Base-by-base conservation (phyloP, 495 filamentous ascomycete genomes). In the Penicillium robsamsonii region DNA sequence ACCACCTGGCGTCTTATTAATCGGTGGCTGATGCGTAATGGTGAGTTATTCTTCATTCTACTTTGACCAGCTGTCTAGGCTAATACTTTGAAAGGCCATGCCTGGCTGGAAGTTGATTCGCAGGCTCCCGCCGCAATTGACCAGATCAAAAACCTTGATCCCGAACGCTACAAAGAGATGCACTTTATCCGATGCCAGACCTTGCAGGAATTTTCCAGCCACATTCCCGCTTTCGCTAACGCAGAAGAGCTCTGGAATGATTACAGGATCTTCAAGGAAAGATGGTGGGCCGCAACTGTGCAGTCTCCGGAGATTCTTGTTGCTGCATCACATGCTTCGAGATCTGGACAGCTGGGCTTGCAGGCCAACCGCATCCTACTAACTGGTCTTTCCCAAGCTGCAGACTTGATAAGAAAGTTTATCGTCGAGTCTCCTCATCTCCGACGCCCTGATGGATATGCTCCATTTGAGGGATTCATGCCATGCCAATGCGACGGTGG, bases 1-100 rank as follows among this genome's bases (percentile, higher is more conserved):
- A 56, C 17, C 44, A 35, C 56, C 6, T 59, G 57, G 57, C 45
- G 44, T 42, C 33, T 46, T 2, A 50, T 49, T 5, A 56, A 46
- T 27, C 52, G 57, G 13, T 59, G 57, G 57, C 4, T 59, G 2
- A 59, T 59, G 57, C 53, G 57, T 4, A 59, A 56, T 46, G 52
- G 52, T 59, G 11, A 46, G 44, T 50, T 7, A 0, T 8, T 1
- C 7, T 38, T 15, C 17, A 7, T 24, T n/a, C 2, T 33, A 3
- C 0, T 7, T 22, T 40, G 13, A 1, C 6, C 1, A 30, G n/a
- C 3, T 35, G 20, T 18, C 27, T 15, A 5, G 6, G 7, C 44
- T 49, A 13, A 49, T n/a, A 6, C 12, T 46, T 22, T 17, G 11
- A 33, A 35, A 59, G 57, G 57, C 6, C 57, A 59, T 17, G 57